These are phyloP conservation scores for Lasiosphaeria hispida DNA, from an alignment of 495 filamentous ascomycete species.

Conservation along the genomic window DNA sequence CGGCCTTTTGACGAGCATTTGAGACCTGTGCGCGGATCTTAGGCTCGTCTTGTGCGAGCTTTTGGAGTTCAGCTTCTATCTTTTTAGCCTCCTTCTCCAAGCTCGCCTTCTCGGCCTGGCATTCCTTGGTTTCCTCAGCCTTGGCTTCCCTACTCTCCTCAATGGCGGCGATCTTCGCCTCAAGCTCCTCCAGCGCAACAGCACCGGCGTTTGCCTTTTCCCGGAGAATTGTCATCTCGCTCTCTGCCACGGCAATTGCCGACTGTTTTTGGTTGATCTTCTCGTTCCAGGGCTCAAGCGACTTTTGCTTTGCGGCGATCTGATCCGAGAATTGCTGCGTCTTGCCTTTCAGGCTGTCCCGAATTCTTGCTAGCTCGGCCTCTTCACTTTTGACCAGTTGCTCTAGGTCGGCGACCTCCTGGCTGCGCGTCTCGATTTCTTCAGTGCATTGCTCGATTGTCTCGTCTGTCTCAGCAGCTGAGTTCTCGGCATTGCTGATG, in stretches of 20 bases:
- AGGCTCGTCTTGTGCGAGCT: slow-evolving; percentile 73
- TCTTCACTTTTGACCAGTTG: slow-evolving; percentile 73
- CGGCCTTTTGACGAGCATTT: slow-evolving; percentile 84
- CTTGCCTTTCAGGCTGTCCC: slow-evolving; percentile 87
- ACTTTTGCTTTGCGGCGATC: slow-evolving; percentile 88
- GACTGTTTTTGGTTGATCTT: slow-evolving; percentile 96
- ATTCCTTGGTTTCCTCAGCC: slow-evolving; percentile 69
- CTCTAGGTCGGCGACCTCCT: slow-evolving; percentile 71
- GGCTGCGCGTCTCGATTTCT: slow-evolving; percentile 72
- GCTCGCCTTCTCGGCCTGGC: slow-evolving; percentile 64
- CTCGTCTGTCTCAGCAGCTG: slow-evolving; percentile 70
- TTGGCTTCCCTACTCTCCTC: slow-evolving; percentile 68
- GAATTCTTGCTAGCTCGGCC: slow-evolving; percentile 71
- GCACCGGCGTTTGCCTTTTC: slow-evolving; percentile 86
- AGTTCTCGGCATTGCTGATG: slow-evolving; percentile 60
- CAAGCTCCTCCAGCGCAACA: slow-evolving; percentile 77
- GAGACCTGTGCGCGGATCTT: slow-evolving; percentile 78
- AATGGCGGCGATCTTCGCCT: slow-evolving; percentile 71
- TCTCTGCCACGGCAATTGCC: slow-evolving; percentile 87
- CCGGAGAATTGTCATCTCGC: slow-evolving; percentile 84
- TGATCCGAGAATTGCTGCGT: slow-evolving; percentile 91
- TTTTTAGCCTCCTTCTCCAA: slow-evolving; percentile 73
- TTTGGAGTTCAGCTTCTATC: slow-evolving; percentile 66
- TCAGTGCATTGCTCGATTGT: slow-evolving; percentile 71
- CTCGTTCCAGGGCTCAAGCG: slow-evolving; percentile 92